Conservation (phyloP, 257 asterid genomes). For the Avicennia marina region DNA sequence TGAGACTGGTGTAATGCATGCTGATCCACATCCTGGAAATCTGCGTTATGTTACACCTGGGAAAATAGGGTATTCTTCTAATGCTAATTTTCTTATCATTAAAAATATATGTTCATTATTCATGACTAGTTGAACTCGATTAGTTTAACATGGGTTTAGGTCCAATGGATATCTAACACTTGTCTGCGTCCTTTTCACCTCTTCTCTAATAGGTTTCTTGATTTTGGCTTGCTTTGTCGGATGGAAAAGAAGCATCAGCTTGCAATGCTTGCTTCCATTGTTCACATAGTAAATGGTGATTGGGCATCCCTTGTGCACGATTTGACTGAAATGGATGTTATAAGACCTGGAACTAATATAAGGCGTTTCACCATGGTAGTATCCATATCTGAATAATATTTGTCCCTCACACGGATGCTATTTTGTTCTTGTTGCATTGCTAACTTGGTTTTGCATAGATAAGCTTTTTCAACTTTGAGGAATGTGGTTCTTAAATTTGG, state of each 20-base stretch:
- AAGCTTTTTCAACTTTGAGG: constrained; percentile 2
- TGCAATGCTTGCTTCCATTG: constrained; percentile 88
- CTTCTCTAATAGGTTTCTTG: constrained; percentile 65
- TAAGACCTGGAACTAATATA: constrained; percentile 77
- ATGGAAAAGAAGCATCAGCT: constrained; percentile 93
- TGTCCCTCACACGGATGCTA: constrained; percentile 13
- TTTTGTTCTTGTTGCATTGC: neutral
- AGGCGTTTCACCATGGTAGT: constrained; percentile 79
- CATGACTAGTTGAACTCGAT: constrained; percentile 6
- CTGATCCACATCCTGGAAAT: constrained; percentile 98
- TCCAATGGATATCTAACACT: constrained; percentile 11
- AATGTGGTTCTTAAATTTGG: neutral
- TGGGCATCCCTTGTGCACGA: constrained; percentile 85
- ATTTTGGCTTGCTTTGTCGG: constrained; percentile 95
- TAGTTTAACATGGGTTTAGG: constrained; percentile 6
- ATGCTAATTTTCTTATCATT: constrained; percentile 16
- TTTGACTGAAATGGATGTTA: constrained; percentile 81
- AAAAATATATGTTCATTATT: no score
- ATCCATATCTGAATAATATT: constrained; percentile 19
- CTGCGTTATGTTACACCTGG: constrained; percentile 67
- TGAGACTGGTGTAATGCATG: constrained; percentile 94
- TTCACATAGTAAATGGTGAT: constrained; percentile 91
- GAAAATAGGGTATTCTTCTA: constrained; percentile 65
- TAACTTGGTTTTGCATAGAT: constrained; percentile 1
- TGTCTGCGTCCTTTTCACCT: constrained; percentile 9